These are phyloP conservation scores for Beta vulgaris DNA, from an alignment of 148 eudicot genomes.

Conservation along the genomic window DNA sequence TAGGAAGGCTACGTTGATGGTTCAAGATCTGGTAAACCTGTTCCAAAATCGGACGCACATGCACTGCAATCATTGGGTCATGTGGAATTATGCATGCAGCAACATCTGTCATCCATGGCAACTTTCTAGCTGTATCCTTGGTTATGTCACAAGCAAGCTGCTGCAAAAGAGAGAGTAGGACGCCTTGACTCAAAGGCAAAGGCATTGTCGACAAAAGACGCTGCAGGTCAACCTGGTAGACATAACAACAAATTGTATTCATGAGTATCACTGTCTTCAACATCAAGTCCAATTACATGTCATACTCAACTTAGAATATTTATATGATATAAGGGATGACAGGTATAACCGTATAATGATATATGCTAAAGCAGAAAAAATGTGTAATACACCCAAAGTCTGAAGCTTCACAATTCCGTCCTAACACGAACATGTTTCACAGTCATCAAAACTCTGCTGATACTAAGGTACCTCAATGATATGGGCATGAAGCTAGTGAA, in stretches of 20 bases:
- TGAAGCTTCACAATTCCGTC: neutral
- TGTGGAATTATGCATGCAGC: constrained; percentile 67
- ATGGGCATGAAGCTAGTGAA: neutral
- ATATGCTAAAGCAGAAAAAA: neutral
- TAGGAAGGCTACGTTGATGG: constrained; percentile 69
- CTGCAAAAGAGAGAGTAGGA: constrained; percentile 89
- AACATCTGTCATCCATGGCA: constrained; percentile 84
- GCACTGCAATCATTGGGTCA: constrained; percentile 74
- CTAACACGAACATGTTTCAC: too few relatives aligned
- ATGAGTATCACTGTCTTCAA: neutral
- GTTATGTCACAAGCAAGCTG: constrained; percentile 84
- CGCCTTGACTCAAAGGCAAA: constrained; percentile 84
- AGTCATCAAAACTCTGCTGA: too few relatives aligned
- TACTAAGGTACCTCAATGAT: neutral
- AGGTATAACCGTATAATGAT: too few relatives aligned
- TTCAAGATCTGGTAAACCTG: constrained; percentile 87
- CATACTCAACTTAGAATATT: neutral
- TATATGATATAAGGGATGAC: neutral
- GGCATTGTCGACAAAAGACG: constrained; percentile 50
- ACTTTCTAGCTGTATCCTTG: constrained; percentile 57
- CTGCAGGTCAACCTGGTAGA: constrained; percentile 68
- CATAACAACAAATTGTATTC: neutral
- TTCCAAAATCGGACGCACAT: constrained; percentile 81
- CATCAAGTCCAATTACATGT: neutral
- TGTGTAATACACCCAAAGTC: neutral